Evolutionary conservation across 2,329 filamentous ascomycete species (phyloP), one percentile per base, ranked within the genome.

Genomic region (Colletotrichum lini): DNA sequence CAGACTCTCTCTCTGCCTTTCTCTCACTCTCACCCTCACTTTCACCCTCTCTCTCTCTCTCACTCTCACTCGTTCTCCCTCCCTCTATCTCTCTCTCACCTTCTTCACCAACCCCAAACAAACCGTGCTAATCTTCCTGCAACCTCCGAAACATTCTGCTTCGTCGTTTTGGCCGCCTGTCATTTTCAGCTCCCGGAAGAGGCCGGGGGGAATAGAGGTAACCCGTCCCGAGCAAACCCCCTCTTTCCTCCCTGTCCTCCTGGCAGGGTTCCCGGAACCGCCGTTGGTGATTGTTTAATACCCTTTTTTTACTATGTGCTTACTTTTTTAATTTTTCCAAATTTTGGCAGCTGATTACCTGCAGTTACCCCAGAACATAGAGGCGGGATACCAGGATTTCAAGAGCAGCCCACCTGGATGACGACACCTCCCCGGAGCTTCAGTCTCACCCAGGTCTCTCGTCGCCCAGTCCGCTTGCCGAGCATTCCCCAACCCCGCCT

Each of bases 391-490:
- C 8, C 8, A 9, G 30, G 30, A 35, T 42, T 23, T 45, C 53
- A 68, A 47, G 38, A n/a, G 45, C 53, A 59, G 65, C 69, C 58
- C 65, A 44, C 65, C 47, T 65, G 69, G 53, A 72, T 72, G 69
- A 72, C 69, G 69, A 72, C 69, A 72, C 69, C 42, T 15, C 1
- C 2, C 45, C 35, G 57, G 64, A 71, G 65, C 68, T 69, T 71
- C 68, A 58, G 26, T 67, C 58, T 70, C 53, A 30, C 66, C 9
- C n/a, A 35, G 8, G 30, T 35, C 30, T 9, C 30, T 35, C 47
- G 23, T 52, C 53, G 58, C 38, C 30, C 53, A 57, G 50, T 44
- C 49, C 56, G 63, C 57, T 58, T 42, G 52, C 30, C 21, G 30
- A 70, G 47, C 45, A 38, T n/a, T 30, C 44, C 30, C n/a, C 59